A percentile compares a stretch with the other conserved stretches of the same genome.
These are phyloP conservation scores for Fusarium sulawesiense DNA, from an alignment of 2,329 filamentous ascomycete genomes.

Conservation along the genomic window DNA sequence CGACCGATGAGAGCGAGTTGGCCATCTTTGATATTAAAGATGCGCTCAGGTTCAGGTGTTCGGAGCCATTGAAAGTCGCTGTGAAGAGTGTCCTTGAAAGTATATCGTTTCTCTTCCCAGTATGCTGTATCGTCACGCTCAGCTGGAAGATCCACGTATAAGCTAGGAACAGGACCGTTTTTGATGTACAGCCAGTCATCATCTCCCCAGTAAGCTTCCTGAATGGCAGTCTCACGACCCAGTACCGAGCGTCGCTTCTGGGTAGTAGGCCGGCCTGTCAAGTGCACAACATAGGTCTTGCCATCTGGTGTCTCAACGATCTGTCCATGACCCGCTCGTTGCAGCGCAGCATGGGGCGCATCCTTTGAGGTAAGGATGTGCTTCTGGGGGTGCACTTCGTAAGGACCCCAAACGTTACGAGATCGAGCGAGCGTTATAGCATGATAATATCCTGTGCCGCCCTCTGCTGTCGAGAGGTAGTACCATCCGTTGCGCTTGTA, in stretches of 20 bases:
- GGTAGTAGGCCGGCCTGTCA: slow-evolving; percentile 62
- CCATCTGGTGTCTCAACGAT: slow-evolving; percentile 66
- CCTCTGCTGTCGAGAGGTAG: slow-evolving; percentile 69
- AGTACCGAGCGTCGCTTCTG: slow-evolving; percentile 65
- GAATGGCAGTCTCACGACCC: slow-evolving; percentile 67
- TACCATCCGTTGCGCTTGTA: slow-evolving; percentile 70
- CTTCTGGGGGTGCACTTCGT: slow-evolving; percentile 68
- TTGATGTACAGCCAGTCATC: slow-evolving; percentile 74
- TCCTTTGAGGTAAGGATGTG: slow-evolving; percentile 67
- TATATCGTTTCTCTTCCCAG: slow-evolving; percentile 62
- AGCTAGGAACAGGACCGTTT: slow-evolving; percentile 65
- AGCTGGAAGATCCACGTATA: slow-evolving; percentile 64
- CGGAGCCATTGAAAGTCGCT: slow-evolving; percentile 69
- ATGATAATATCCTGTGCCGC: slow-evolving; percentile 70
- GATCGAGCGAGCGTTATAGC: slow-evolving; percentile 68
- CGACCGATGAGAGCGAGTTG: slow-evolving; percentile 62
- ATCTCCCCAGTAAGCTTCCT: slow-evolving; percentile 68
- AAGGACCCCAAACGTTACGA: slow-evolving; percentile 68
- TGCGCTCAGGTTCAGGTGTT: slow-evolving; percentile 65
- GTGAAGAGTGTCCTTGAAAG: slow-evolving; percentile 58
- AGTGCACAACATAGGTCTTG: slow-evolving; percentile 64
- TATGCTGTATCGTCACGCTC: slow-evolving; percentile 60
- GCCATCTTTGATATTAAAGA: slow-evolving; percentile 56
- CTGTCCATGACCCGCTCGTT: slow-evolving; percentile 65
- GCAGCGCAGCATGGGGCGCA: slow-evolving; percentile 60